These are phyloP conservation scores for Boletus coccyginus DNA, from an alignment of 768 basidiomycete genomes.

Conservation along the genomic window DNA sequence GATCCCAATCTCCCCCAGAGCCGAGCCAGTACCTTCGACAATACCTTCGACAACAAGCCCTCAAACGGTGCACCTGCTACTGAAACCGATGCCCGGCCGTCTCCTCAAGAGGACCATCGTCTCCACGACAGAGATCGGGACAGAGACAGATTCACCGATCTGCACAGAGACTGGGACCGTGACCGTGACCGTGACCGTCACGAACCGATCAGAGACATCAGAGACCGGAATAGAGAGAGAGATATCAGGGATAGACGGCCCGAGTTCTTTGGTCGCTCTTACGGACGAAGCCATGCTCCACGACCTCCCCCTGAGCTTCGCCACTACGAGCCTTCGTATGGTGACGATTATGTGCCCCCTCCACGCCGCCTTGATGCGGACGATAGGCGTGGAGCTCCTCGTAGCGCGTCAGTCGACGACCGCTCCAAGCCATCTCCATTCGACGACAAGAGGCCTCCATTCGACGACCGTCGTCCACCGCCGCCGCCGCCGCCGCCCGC, in stretches of 20 bases:
- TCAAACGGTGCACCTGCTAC: slow-evolving; percentile 5
- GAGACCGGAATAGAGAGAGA: slow-evolving; percentile 32
- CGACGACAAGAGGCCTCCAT: slow-evolving; percentile 31
- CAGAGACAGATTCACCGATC: slow-evolving; percentile 32
- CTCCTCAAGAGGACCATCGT: slow-evolving; percentile 30
- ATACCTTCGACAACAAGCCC: slow-evolving; percentile 10
- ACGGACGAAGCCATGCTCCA: slow-evolving; percentile 38
- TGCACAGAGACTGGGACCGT: slow-evolving; percentile 30
- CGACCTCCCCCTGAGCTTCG: slow-evolving; percentile 46
- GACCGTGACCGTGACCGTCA: slow-evolving; percentile 35
- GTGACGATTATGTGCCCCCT: slow-evolving; percentile 30
- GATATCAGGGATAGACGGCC: slow-evolving; percentile 33
- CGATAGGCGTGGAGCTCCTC: slow-evolving; percentile 24
- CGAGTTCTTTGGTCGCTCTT: slow-evolving; percentile 38
- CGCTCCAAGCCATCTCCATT: slow-evolving; percentile 24
- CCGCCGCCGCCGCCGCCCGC: slow-evolving; percentile 4
- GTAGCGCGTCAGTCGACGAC: slow-evolving; percentile 21
- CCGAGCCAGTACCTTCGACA: slow-evolving; percentile 9
- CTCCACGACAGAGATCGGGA: slow-evolving; percentile 35
- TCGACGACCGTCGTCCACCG: slow-evolving; percentile 27
- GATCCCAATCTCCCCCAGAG: slow-evolving; percentile 14
- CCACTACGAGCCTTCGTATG: slow-evolving; percentile 47
- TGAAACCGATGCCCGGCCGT: slow-evolving; percentile 11
- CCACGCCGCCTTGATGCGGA: slow-evolving; percentile 35
- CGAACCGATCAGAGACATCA: slow-evolving; percentile 13